These are phyloP conservation scores for Stenocarpella maydis DNA, from an alignment of 2,329 filamentous ascomycete species.

Conservation along the genomic window DNA sequence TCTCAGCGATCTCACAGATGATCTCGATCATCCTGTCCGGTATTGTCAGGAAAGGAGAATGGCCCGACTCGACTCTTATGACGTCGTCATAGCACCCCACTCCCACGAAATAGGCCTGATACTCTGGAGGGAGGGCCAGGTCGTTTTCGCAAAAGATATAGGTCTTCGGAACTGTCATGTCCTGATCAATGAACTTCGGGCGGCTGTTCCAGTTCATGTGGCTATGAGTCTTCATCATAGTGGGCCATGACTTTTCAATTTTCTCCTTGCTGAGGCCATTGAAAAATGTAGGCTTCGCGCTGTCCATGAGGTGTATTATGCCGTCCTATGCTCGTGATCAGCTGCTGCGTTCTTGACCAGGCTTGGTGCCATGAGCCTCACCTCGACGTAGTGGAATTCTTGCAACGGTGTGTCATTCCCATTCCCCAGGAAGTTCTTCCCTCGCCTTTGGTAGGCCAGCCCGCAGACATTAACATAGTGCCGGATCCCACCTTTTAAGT, in stretches of 20 bases:
- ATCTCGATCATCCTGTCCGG: conserved; percentile 25
- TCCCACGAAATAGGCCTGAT: conserved; percentile 27
- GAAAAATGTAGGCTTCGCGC: conserved; percentile 12
- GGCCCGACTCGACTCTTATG: conserved; percentile 22
- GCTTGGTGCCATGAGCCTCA: neutral
- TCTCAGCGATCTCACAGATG: conserved; percentile 15
- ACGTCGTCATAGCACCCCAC: conserved; percentile 23
- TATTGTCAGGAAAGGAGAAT: conserved; percentile 24
- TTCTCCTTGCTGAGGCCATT: conserved; percentile 14
- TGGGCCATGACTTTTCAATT: neutral
- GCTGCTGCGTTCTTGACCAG: too few species aligned
- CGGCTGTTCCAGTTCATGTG: conserved; percentile 22
- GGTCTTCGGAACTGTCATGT: conserved; percentile 27
- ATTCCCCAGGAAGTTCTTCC: conserved; percentile 21
- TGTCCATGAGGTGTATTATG: conserved; percentile 30
- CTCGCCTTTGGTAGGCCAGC: conserved; percentile 23
- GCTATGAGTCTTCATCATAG: conserved; percentile 24
- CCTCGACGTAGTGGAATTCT: conserved; percentile 16
- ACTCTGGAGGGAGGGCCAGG: conserved; percentile 9
- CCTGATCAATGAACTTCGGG: conserved; percentile 25
- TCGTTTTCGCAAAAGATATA: conserved; percentile 30
- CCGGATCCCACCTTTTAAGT: conserved; percentile 22
- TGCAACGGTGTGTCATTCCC: conserved; percentile 7
- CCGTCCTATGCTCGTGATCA: conserved; percentile 7
- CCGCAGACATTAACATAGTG: conserved; percentile 29